A percentile compares a stretch with the other conserved stretches of the same genome.
Evolutionary conservation across 495 filamentous ascomycete genomes (phyloP).

Genomic region (Penicillium pulvis): DNA sequence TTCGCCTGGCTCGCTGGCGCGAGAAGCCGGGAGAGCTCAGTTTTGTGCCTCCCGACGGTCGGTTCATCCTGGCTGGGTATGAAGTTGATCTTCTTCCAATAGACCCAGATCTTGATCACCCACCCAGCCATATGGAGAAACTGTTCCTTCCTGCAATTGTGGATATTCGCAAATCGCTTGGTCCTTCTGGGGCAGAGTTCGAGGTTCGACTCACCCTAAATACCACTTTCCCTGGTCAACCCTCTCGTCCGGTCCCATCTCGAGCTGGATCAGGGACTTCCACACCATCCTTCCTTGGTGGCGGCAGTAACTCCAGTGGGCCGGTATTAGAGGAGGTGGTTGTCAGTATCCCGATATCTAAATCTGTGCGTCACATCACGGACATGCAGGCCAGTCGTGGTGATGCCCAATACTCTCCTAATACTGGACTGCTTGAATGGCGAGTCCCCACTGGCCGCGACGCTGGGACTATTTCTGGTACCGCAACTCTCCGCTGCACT

Average conservation of each 20-base stretch:
- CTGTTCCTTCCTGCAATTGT: constrained; percentile 80
- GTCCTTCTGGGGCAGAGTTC: constrained; percentile 75
- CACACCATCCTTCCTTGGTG: constrained; percentile 63
- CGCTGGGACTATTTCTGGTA: constrained; percentile 58
- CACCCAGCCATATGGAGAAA: constrained; percentile 57
- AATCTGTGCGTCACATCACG: constrained; percentile 79
- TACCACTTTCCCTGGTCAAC: constrained; percentile 55
- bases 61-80: constrained; percentile 93
- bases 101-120: constrained; percentile 42
- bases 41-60: constrained; percentile 93
- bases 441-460: constrained; percentile 69
- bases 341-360: constrained; percentile 80
- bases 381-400: constrained; percentile 83
- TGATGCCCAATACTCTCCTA: constrained; percentile 76
- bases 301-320: constrained; percentile 46
- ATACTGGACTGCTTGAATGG: constrained; percentile 80
- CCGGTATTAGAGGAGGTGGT: constrained; percentile 78
- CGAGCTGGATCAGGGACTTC: constrained; percentile 54
- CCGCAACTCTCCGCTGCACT: constrained; percentile 76
- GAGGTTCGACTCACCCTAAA: constrained; percentile 80
- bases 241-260: constrained; percentile 32
- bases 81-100: constrained; percentile 87
- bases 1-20: constrained; percentile 81
- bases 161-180: constrained; percentile 79
- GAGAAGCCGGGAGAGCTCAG: constrained; percentile 87